Conservation (phyloP, 768 basidiomycete genomes). For the Holtermanniella nyarrowii region DNA sequence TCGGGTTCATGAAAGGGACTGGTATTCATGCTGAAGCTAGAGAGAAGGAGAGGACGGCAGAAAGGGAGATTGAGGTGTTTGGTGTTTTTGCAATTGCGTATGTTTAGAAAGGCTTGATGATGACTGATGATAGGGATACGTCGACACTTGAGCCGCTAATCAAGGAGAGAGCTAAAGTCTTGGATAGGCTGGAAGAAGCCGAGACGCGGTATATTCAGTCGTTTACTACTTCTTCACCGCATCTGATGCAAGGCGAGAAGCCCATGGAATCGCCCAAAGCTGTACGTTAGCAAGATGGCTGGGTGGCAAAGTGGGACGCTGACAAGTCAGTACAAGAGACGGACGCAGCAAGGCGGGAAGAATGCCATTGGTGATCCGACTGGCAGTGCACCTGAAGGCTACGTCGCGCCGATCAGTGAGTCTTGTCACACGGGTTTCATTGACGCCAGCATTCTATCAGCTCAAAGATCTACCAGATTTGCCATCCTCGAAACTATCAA, state of each 20-base stretch:
- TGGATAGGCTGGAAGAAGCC: constrained; percentile 71
- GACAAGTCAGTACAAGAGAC: neutral
- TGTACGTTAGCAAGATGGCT: neutral
- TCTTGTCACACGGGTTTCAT: neutral
- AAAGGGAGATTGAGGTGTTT: constrained; percentile 55
- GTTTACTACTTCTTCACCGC: constrained; percentile 43
- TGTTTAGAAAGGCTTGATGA: constrained; percentile 18
- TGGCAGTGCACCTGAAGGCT: constrained; percentile 54
- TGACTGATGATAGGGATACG: constrained; percentile 51
- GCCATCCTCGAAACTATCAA: no score
- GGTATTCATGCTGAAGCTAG: constrained; percentile 35
- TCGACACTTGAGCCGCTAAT: constrained; percentile 58
- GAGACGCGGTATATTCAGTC: constrained; percentile 68
- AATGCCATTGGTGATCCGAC: neutral
- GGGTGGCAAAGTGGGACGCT: neutral
- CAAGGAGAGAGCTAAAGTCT: constrained; percentile 61
- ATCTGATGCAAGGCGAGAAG: neutral
- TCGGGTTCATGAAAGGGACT: constrained; percentile 49
- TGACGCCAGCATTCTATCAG: constrained; percentile 54
- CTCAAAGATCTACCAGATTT: constrained; percentile 55
- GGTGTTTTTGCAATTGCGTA: constrained; percentile 68
- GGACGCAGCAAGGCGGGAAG: neutral
- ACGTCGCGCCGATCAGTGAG: constrained; percentile 57
- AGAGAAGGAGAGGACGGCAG: constrained; percentile 33
- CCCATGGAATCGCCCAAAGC: neutral